A percentile compares a stretch with the other conserved stretches of the same genome.
Conservation (phyloP, 352 stramenopile genomes). For the Phytophthora vignae region DNA sequence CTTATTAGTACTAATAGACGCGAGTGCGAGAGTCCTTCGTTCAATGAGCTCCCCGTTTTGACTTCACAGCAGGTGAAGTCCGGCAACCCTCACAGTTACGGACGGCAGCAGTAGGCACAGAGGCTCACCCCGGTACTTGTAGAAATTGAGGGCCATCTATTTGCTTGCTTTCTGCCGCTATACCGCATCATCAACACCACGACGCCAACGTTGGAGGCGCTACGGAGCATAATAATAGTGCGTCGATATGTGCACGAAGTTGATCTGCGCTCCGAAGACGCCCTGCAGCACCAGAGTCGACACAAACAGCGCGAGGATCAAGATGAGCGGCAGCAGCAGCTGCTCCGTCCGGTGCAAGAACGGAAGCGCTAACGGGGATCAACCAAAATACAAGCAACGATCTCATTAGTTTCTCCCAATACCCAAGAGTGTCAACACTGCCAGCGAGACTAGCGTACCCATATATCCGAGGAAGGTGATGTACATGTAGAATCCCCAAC, state of each 20-base stretch:
- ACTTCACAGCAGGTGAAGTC: neutral
- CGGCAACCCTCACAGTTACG: neutral
- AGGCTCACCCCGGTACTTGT: neutral
- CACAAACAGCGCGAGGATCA: slow-evolving; percentile 79
- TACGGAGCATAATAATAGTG: slow-evolving; percentile 86
- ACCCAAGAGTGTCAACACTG: neutral
- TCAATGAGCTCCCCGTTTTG: neutral
- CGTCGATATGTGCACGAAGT: slow-evolving; percentile 76
- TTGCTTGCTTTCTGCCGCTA: slow-evolving; percentile 16
- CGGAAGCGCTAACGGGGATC: slow-evolving; percentile 66
- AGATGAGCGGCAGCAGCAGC: slow-evolving; percentile 86
- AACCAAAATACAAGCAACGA: slow-evolving; percentile 5
- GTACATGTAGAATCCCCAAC: slow-evolving; percentile 97
- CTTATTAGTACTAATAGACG: slow-evolving; percentile 33
- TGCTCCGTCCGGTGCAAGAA: slow-evolving; percentile 93
- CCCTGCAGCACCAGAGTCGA: slow-evolving; percentile 84
- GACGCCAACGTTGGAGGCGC: slow-evolving; percentile 5
- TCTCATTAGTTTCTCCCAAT: neutral
- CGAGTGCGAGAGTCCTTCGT: slow-evolving; percentile 23
- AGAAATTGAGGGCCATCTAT: slow-evolving; percentile 33
- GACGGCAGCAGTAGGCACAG: too few relatives aligned
- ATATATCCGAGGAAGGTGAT: slow-evolving; percentile 98
- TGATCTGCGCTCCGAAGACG: slow-evolving; percentile 72
- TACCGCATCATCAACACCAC: slow-evolving; percentile 2
- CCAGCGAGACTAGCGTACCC: slow-evolving; percentile 52